phyloP scores from a whole-genome alignment of 2,329 filamentous ascomycete genomes.

The Neopestalotiopsis rosae region DNA sequence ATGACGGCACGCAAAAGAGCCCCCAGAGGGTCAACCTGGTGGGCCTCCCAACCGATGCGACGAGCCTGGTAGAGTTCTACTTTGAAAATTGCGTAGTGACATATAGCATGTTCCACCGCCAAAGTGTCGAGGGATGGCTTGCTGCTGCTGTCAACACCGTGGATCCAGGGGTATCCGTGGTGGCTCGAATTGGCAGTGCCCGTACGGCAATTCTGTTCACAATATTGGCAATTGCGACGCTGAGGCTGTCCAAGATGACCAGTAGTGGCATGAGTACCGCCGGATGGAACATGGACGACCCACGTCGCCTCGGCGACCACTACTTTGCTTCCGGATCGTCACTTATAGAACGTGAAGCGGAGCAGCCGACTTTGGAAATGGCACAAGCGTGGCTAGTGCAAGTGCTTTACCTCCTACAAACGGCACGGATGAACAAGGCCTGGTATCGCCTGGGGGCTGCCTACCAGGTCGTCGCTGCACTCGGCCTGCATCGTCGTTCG shows the following conservation, averaged over 20 bases:
- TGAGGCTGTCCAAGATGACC: neutral
- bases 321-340: neutral
- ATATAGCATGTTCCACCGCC: constrained; percentile 1
- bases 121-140: neutral
- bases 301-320: neutral
- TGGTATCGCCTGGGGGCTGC: neutral
- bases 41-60: neutral
- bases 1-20: neutral
- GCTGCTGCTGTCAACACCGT: neutral
- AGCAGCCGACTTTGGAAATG: neutral
- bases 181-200: neutral
- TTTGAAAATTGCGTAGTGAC: constrained; percentile 4
- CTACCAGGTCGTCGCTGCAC: neutral
- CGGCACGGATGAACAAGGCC: neutral
- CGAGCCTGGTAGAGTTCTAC: neutral
- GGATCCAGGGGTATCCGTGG: neutral
- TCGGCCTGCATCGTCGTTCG: neutral
- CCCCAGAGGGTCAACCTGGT: neutral
- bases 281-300: neutral
- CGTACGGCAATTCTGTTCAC: neutral
- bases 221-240: neutral
- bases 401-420: neutral
- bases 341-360: neutral
- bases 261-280: neutral
- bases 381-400: constrained; percentile 2